Base-by-base conservation (phyloP, 257 asterid genomes). In the Osmanthus fragrans region DNA sequence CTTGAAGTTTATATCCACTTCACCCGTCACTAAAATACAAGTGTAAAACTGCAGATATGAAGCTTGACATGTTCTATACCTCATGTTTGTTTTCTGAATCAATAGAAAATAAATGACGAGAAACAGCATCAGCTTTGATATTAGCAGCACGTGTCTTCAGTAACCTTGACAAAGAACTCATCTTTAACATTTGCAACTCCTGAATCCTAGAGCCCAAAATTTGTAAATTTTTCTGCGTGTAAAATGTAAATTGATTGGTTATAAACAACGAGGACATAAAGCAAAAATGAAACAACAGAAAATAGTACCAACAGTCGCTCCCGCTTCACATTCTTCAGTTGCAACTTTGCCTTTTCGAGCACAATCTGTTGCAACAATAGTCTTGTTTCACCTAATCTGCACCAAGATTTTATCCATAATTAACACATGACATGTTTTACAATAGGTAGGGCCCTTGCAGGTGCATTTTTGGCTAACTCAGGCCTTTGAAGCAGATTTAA, bases 271-370 rank as follows among this genome's bases (percentile, higher is more conserved):
- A 76, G 25, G 39, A 64, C 23, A 58, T 23, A 21, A 36, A 79
- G 67, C 13, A 63, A 63, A 63, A 73, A 77, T n/a, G 32, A 83
- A 78, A 73, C 77, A 75, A 37, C 81, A 72, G 80, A 77, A 64
- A 72, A 79, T 77, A 77, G 77, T 92, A 94, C 99, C 96, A 82
- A 89, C 76, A 92, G 79, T 74, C 73, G 90, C 75, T 87, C 91
- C 82, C 76, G 83, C 90, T 86, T 90, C 15, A 82, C 81, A 84
- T 74, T 81, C 86, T 85, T 84, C 91, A 91, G 89, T 82, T 80
- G 96, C 75, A 86, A 83, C 70, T 89, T 94, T 70, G 95, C 89
- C 84, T 85, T 89, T 80, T 85, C 92, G 42, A 88, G 86, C 81
- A 90, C 83, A 85, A 92, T 77, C 75, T 66, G 88, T 63, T 85